Evolutionary conservation across 495 filamentous ascomycete species (phyloP).

Genomic region (Oleoguttula mirabilis): DNA sequence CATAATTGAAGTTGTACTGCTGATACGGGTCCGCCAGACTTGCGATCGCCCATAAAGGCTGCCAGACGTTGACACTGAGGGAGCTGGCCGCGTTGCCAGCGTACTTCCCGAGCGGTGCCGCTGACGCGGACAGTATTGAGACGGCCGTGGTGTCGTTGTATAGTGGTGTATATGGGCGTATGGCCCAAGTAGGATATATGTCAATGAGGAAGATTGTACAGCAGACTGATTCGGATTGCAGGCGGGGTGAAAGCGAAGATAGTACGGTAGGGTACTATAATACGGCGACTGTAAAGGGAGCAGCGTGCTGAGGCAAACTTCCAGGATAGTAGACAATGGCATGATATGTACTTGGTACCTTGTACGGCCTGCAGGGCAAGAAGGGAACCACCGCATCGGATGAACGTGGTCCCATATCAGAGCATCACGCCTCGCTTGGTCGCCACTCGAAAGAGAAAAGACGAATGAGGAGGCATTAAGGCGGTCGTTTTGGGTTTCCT

Average conservation of each 20-base stretch:
- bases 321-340: no score
- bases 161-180: no score
- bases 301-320: constrained; percentile 6
- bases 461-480: neutral
- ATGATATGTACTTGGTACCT: no score
- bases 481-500: constrained; percentile 2
- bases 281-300: constrained; percentile 2
- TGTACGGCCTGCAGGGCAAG: constrained; percentile 5
- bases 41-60: constrained; percentile 57
- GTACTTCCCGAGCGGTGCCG: constrained; percentile 20
- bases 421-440: constrained; percentile 4
- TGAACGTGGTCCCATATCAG: constrained; percentile 9
- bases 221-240: no score
- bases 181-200: no score
- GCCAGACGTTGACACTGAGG: constrained; percentile 59
- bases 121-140: constrained; percentile 1
- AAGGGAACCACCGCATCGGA: constrained; percentile 16
- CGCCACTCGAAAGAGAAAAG: constrained; percentile 4
- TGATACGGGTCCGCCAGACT: constrained; percentile 55
- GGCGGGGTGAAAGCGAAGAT: constrained; percentile 4
- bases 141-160: constrained; percentile 11
- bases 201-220: no score
- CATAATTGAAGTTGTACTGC: constrained; percentile 55
- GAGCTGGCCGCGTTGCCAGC: constrained; percentile 39
- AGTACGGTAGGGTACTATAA: neutral